phyloP scores from a whole-genome alignment of 2,329 filamentous ascomycete species.

The Trichoderma endophyticum region DNA sequence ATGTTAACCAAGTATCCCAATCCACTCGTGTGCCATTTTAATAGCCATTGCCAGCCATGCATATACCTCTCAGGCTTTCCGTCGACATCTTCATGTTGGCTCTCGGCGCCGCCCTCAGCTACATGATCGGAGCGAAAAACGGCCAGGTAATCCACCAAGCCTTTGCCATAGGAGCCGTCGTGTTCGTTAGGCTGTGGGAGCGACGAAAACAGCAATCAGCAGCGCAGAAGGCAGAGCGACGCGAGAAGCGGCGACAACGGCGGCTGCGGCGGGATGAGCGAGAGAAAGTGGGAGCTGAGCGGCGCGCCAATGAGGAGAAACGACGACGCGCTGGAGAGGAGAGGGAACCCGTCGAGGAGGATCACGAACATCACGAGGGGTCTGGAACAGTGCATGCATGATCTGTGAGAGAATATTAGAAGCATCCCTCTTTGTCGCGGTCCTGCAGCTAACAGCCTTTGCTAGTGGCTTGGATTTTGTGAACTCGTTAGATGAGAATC shows the following conservation, averaged over 20 bases:
- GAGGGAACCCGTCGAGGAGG: neutral
- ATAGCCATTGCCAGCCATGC: neutral
- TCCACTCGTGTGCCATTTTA: neutral
- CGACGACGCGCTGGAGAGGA: neutral
- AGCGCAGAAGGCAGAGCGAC: neutral
- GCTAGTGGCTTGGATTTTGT: too few relatives aligned
- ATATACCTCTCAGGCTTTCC: neutral
- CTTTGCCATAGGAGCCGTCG: neutral
- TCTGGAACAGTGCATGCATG: neutral
- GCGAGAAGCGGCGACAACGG: neutral
- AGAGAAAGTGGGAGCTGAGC: rapidly evolving
- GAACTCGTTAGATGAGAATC: too few relatives aligned
- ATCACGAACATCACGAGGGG: neutral
- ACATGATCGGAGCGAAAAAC: neutral
- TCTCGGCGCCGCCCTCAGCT: neutral
- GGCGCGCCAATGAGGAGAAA: neutral
- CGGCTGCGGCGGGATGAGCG: neutral
- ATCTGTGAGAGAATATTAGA: neutral
- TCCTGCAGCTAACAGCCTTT: neutral
- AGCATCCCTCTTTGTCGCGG: neutral
- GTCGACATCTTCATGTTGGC: neutral
- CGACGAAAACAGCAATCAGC: neutral
- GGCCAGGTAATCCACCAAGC: neutral
- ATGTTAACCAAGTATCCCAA: neutral
- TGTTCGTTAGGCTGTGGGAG: neutral